Conservation (phyloP, 441 rosid species). For the Croton laevigatus region DNA sequence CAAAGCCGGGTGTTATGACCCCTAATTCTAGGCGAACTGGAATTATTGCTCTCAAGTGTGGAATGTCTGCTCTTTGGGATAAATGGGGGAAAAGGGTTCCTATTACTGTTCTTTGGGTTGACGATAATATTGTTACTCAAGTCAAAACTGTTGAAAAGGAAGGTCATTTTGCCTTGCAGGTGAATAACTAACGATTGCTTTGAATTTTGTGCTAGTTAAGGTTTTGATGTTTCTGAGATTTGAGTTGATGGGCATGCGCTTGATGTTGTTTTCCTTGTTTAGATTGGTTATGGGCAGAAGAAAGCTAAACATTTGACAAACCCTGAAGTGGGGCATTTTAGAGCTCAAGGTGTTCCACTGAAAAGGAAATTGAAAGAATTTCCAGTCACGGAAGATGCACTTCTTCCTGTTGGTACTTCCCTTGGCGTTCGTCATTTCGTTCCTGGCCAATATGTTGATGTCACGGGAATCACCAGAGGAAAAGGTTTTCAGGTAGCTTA, state of each 20-base stretch:
- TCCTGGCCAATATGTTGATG: slow-evolving; percentile 85
- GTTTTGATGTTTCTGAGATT: neutral
- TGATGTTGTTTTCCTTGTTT: slow-evolving; percentile 25
- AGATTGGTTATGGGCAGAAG: slow-evolving; percentile 97
- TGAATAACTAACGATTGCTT: slow-evolving; percentile 11
- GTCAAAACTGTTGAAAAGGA: slow-evolving; percentile 89
- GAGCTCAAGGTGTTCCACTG: slow-evolving; percentile 91
- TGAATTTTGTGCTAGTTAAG: neutral
- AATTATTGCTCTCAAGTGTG: slow-evolving; percentile 87
- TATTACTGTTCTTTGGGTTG: slow-evolving; percentile 83
- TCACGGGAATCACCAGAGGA: slow-evolving; percentile 85
- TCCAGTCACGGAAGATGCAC: slow-evolving; percentile 91
- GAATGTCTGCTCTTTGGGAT: slow-evolving; percentile 92
- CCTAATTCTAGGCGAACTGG: slow-evolving; percentile 69
- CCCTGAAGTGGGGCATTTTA: slow-evolving; percentile 95
- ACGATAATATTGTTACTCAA: slow-evolving; percentile 90
- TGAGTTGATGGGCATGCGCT: neutral
- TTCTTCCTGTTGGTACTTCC: slow-evolving; percentile 80
- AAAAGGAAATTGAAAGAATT: slow-evolving; percentile 92
- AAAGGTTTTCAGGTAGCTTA: slow-evolving; percentile 86
- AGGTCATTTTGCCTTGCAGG: slow-evolving; percentile 87
- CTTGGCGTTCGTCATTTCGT: slow-evolving; percentile 90
- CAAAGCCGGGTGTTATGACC: slow-evolving; percentile 62
- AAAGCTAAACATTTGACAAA: slow-evolving; percentile 87
- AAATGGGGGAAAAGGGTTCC: slow-evolving; percentile 97